Base-by-base conservation (phyloP, 2,329 filamentous ascomycete species). In the Alternaria dauci region DNA sequence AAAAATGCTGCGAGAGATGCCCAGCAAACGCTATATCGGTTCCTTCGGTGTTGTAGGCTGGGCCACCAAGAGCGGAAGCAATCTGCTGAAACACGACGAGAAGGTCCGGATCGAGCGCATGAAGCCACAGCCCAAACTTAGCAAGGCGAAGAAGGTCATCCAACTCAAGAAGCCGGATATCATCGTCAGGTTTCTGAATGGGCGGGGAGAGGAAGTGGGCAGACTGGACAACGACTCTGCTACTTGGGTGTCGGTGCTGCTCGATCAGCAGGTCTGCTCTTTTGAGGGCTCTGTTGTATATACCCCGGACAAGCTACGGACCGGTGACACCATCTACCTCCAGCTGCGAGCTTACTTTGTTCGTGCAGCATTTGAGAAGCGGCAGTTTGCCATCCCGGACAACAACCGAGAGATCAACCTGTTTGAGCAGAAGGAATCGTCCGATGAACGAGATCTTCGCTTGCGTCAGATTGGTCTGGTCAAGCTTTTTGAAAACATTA, bases 301-400 rank as follows among this genome's bases (percentile, higher is more conserved):
- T 77, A 92, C 92, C 0, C 94, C 94, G 0, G 94, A 98, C 57
- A 84, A 87, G 47, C 79, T 98, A 48, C 86, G 92, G 51, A 95
- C 94, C 8, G 97, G 96, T 72, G 95, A 99, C 71, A 98, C 93
- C 0, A 86, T 99, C n/a, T 96, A 94, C 70, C 78, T 99, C 7
- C 95, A 99, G 76, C 80, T 99, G 44, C 86, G 87, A 55, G 95
- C 91, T 73, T 96, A 86, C 56, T 77, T 99, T 39, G 83, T 95
- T 16, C 87, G 83, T 59, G 87, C 87, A 18, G 91, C 93, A 0
- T 98, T 99, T 71, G 85, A 89, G 51, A 84, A 83, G 43, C 83
- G 82, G 4, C 83, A 83, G 3, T 88, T 93, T 52, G 81, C 87
- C 43, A 84, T 87, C 46, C 84, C 88, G 1, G 85, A 89, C 58